These are phyloP conservation scores for Penicillium sumatraense DNA, from an alignment of 2,329 filamentous ascomycete genomes.

Conservation along the genomic window DNA sequence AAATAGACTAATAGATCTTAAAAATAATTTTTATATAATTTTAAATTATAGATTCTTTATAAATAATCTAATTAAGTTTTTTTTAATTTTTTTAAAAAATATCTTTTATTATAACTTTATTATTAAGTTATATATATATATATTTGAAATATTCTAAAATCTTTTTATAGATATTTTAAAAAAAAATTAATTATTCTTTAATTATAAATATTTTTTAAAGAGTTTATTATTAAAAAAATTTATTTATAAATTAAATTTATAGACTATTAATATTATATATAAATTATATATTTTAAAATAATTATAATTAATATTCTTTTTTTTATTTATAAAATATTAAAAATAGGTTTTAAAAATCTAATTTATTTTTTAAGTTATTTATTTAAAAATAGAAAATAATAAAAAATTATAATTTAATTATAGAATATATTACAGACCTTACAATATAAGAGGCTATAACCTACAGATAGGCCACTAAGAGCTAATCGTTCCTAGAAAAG, in stretches of 20 bases:
- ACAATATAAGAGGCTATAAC: neutral
- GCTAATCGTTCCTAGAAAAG: neutral
- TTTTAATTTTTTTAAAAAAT: neutral
- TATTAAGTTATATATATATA: neutral
- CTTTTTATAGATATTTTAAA: neutral
- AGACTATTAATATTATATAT: neutral
- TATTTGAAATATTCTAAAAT: neutral
- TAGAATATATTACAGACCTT: neutral
- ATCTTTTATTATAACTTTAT: neutral
- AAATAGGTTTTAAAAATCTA: neutral
- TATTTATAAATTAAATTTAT: neutral
- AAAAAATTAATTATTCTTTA: neutral
- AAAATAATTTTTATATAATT: neutral
- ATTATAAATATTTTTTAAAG: neutral
- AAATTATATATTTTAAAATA: neutral
- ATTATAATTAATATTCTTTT: neutral
- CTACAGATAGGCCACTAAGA: neutral
- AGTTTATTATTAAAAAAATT: neutral
- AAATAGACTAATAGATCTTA: too few relatives aligned
- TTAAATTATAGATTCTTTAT: neutral
- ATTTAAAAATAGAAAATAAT: neutral
- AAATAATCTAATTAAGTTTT: neutral
- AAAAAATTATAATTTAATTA: too few relatives aligned
- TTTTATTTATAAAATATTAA: neutral
- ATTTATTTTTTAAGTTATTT: neutral